Conservation (phyloP, 768 basidiomycete species). For the Tricholoma hemisulphureum region DNA sequence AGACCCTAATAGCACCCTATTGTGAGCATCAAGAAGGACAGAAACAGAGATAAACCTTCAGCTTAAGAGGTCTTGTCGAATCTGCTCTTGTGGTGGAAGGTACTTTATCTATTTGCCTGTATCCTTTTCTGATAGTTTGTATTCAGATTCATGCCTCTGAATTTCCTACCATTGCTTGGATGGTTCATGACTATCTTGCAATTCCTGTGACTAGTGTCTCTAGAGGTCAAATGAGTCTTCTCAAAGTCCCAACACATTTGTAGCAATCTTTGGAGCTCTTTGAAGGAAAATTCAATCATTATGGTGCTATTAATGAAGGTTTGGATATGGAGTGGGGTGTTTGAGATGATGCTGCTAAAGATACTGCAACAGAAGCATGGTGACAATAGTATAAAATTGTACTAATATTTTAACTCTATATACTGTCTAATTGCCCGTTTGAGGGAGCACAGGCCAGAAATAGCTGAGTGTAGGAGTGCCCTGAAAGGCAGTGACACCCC, state of each 20-base stretch:
- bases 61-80: too few relatives aligned
- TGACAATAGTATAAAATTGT: not conserved
- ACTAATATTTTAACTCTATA: too few relatives aligned
- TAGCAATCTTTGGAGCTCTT: conserved; percentile 14
- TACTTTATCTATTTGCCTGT: too few relatives aligned
- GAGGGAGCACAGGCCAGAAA: too few relatives aligned
- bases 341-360: conserved; percentile 17
- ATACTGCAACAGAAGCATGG: not conserved
- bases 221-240: conserved; percentile 11
- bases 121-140: not conserved
- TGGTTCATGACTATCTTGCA: not conserved
- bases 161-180: conserved; percentile 1
- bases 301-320: conserved; percentile 18
- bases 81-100: too few relatives aligned
- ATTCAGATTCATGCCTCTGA: not conserved
- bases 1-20: too few relatives aligned
- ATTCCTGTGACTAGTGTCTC: conserved; percentile 18
- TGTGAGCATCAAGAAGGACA: conserved; percentile 1
- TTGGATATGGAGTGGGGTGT: conserved; percentile 19
- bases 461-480: too few relatives aligned
- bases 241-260: conserved; percentile 23
- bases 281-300: conserved; percentile 19
- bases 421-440: too few relatives aligned
- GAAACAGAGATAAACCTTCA: too few relatives aligned
- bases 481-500: too few relatives aligned